phyloP scores from a whole-genome alignment of 2,329 filamentous ascomycete genomes.

The Ceratocystis alfenasii region DNA sequence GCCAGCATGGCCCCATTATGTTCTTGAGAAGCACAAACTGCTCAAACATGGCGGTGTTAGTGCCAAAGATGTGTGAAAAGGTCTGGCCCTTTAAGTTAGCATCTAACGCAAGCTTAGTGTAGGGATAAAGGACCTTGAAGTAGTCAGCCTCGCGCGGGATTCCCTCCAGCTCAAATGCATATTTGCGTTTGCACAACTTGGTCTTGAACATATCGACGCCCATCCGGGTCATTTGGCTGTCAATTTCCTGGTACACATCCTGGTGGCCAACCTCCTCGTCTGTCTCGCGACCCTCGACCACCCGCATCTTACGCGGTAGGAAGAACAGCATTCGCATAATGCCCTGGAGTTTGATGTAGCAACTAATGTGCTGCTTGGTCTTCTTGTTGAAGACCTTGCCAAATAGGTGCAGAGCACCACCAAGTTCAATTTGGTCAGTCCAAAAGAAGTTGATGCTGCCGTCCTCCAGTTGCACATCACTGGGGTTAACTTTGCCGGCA shows the following conservation, averaged over 20 bases:
- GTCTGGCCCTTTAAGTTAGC: constrained; percentile 66
- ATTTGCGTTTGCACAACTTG: constrained; percentile 79
- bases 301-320: constrained; percentile 58
- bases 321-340: constrained; percentile 88
- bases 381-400: constrained; percentile 91
- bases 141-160: constrained; percentile 86
- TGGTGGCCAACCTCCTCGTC: constrained; percentile 71
- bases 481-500: constrained; percentile 66
- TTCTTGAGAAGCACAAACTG: constrained; percentile 99
- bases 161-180: constrained; percentile 81
- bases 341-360: constrained; percentile 93
- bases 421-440: constrained; percentile 89
- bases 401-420: constrained; percentile 83
- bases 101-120: constrained; percentile 56
- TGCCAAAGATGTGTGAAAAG: constrained; percentile 87
- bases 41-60: constrained; percentile 87
- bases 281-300: constrained; percentile 51
- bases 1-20: constrained; percentile 97
- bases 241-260: constrained; percentile 83
- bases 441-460: constrained; percentile 91
- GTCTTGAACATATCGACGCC: constrained; percentile 85
- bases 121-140: constrained; percentile 90
- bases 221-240: constrained; percentile 74
- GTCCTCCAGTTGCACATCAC: constrained; percentile 84
- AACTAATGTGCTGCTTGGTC: constrained; percentile 67